phyloP scores from a whole-genome alignment of 1,139 yeast species.

The Kodamaea ohmeri region DNA sequence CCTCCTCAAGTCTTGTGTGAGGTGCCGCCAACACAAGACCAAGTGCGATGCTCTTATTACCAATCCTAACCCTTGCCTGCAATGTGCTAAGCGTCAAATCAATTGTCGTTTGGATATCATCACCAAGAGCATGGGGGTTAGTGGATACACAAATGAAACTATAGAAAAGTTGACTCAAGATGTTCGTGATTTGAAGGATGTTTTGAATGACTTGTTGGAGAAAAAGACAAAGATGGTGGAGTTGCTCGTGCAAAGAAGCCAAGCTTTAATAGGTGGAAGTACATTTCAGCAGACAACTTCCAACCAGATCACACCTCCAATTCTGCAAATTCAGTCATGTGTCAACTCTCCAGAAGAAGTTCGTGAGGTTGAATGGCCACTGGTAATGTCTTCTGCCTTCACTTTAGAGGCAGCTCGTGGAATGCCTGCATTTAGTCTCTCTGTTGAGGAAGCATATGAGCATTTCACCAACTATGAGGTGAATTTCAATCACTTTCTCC shows the following conservation, averaged over 20 bases:
- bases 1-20: constrained; percentile 54
- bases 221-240: constrained; percentile 27
- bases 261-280: constrained; percentile 9
- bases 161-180: constrained; percentile 34
- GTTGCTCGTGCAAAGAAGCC: constrained; percentile 22
- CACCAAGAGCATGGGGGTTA: constrained; percentile 24
- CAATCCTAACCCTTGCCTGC: constrained; percentile 55
- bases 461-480: constrained; percentile 32
- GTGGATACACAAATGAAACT: constrained; percentile 19
- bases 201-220: constrained; percentile 28
- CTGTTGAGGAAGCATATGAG: constrained; percentile 28
- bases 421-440: constrained; percentile 23
- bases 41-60: constrained; percentile 56
- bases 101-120: constrained; percentile 49
- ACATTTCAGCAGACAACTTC: constrained; percentile 1
- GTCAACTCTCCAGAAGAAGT: constrained; percentile 18
- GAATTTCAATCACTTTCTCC: constrained; percentile 36
- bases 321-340: constrained; percentile 29
- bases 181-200: constrained; percentile 25
- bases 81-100: constrained; percentile 51
- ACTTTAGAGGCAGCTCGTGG: constrained; percentile 18
- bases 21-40: constrained; percentile 65
- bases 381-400: constrained; percentile 10
- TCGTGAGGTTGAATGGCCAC: constrained; percentile 3
- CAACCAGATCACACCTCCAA: constrained; percentile 14